A percentile compares a stretch with the other conserved stretches of the same genome.
phyloP scores from a whole-genome alignment of 1,139 yeast genomes.

The Saccharomyces hybrid region DNA sequence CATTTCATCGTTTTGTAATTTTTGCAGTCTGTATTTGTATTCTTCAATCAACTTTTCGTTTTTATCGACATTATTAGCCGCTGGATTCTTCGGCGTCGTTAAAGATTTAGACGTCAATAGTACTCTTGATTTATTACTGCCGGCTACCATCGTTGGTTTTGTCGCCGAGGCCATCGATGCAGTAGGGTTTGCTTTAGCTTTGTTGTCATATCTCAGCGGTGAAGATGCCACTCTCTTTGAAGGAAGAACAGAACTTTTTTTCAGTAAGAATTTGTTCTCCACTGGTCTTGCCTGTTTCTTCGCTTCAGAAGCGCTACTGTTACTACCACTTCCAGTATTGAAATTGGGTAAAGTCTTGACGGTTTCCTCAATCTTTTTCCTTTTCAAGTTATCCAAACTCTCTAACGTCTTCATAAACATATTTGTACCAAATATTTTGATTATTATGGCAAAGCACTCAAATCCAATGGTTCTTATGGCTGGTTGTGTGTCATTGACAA shows the following conservation, averaged over 20 bases:
- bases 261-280: conserved; percentile 5
- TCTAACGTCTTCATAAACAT: conserved; percentile 41
- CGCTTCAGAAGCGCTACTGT: not conserved
- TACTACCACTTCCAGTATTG: not conserved
- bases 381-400: conserved; percentile 64
- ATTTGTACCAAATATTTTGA: conserved; percentile 64
- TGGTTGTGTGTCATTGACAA: conserved; percentile 75
- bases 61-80: conserved; percentile 15
- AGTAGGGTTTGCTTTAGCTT: not conserved
- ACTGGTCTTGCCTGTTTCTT: not conserved
- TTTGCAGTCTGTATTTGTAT: conserved; percentile 39
- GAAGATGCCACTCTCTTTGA: conserved; percentile 61
- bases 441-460: conserved; percentile 70
- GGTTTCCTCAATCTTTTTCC: conserved; percentile 54
- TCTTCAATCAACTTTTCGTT: not conserved
- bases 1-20: conserved; percentile 45
- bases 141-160: conserved; percentile 10
- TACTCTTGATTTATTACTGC: conserved; percentile 14
- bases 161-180: not conserved
- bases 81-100: conserved; percentile 9
- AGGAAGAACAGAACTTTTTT: conserved; percentile 37
- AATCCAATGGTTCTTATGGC: conserved; percentile 77
- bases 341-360: conserved; percentile 2
- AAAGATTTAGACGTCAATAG: conserved; percentile 18
- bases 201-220: conserved; percentile 44